Conservation (phyloP, 768 basidiomycete species). For the Mycena venus region DNA sequence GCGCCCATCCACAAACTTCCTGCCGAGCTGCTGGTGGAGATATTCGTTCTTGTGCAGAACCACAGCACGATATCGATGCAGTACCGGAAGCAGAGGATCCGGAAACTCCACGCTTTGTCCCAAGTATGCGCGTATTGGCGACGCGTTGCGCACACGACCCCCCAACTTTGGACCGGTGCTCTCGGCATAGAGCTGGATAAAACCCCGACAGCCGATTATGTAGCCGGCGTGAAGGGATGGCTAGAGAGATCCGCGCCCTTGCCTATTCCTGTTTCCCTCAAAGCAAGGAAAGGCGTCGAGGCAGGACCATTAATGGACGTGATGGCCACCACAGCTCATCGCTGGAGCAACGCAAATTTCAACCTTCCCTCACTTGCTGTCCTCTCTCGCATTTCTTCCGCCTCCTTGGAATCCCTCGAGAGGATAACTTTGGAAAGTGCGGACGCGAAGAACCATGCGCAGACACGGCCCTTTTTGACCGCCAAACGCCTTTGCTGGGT, state of each 20-base stretch:
- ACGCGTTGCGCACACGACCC: slow-evolving; percentile 13
- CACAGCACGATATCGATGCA: neutral
- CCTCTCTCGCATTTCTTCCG: neutral
- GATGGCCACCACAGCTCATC: neutral
- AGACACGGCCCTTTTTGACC: neutral
- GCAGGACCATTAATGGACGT: neutral
- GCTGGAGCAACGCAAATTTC: neutral
- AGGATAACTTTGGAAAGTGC: neutral
- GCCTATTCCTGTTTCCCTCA: neutral
- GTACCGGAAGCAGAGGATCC: neutral
- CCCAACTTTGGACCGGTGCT: neutral
- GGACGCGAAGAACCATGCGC: neutral
- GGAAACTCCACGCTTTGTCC: neutral
- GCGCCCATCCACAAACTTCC: slow-evolving; percentile 25
- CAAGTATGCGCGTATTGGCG: slow-evolving; percentile 25
- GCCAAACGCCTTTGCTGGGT: neutral
- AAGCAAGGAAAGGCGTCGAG: neutral
- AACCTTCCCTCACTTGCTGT: neutral
- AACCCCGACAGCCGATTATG: neutral
- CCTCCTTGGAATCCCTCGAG: neutral
- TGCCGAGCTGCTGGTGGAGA: slow-evolving; percentile 18
- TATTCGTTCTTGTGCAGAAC: neutral
- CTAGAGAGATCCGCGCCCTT: slow-evolving; percentile 19
- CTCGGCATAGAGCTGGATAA: neutral
- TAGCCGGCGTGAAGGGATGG: neutral